Evolutionary conservation across 257 asterid genomes (phyloP).

Genomic region (Lycium ferocissimum): DNA sequence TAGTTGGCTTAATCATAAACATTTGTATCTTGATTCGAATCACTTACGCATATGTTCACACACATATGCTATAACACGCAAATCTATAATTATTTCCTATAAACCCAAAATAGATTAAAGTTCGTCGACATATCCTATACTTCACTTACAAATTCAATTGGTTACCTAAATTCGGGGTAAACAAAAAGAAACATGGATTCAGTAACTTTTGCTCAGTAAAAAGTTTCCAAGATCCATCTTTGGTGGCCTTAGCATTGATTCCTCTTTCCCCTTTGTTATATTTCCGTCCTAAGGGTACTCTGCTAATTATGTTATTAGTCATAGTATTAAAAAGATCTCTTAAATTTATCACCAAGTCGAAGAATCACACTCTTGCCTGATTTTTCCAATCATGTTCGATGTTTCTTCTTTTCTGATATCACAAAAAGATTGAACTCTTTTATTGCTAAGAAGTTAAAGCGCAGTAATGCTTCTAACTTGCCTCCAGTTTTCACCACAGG

Average conservation of each 20-base stretch:
- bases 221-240: too few species aligned
- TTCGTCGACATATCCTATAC: too few species aligned
- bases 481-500: conserved; percentile 59
- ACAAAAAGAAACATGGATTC: too few species aligned
- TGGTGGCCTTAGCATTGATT: conserved; percentile 28
- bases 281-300: conserved; percentile 53
- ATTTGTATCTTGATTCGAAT: too few species aligned
- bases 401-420: conserved; percentile 51
- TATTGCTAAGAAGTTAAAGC: conserved; percentile 53
- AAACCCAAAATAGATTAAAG: too few species aligned
- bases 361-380: not conserved
- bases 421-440: conserved; percentile 50
- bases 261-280: conserved; percentile 45
- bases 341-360: conserved; percentile 39
- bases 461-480: conserved; percentile 46
- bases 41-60: too few species aligned
- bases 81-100: too few species aligned
- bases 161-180: too few species aligned
- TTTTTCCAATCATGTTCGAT: conserved; percentile 20
- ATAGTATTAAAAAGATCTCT: conserved; percentile 36
- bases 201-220: too few species aligned
- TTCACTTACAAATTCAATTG: too few species aligned
- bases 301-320: conserved; percentile 49
- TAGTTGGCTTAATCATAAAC: too few species aligned
- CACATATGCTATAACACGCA: too few species aligned